These are phyloP conservation scores for Paracamarosporium sp. DNA, from an alignment of 2,329 filamentous ascomycete species.

Conservation along the genomic window DNA sequence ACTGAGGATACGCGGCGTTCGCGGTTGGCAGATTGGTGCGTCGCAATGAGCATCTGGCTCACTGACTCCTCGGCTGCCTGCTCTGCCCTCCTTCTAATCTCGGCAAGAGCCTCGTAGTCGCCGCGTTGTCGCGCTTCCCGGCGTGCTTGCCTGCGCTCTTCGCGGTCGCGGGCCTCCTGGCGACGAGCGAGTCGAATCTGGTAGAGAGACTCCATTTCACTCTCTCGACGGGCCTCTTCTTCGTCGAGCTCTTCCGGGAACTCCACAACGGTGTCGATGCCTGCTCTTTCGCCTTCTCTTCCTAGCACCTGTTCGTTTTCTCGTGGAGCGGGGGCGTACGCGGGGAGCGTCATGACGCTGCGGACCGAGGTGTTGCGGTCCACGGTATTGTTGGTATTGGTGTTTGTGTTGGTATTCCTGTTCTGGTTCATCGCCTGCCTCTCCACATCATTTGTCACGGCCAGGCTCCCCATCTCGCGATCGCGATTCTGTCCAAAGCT, in stretches of 20 bases:
- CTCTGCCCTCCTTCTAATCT: slow-evolving; percentile 58
- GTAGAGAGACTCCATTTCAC: slow-evolving; percentile 92
- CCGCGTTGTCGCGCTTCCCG: slow-evolving; percentile 75
- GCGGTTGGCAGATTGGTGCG: slow-evolving; percentile 67
- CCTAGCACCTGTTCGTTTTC: slow-evolving; percentile 84
- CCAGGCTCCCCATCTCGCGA: slow-evolving; percentile 36
- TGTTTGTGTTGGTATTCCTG: slow-evolving; percentile 17
- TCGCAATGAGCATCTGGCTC: slow-evolving; percentile 57
- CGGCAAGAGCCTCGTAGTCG: slow-evolving; percentile 72
- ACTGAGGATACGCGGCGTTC: slow-evolving; percentile 76
- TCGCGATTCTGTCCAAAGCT: slow-evolving; percentile 27
- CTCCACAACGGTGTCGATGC: slow-evolving; percentile 90
- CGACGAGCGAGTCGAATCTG: slow-evolving; percentile 84
- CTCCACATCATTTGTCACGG: slow-evolving; percentile 27
- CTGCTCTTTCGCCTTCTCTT: slow-evolving; percentile 87
- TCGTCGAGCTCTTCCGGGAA: slow-evolving; percentile 81
- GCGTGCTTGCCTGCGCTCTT: slow-evolving; percentile 73
- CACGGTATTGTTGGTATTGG: slow-evolving; percentile 53
- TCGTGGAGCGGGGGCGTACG: slow-evolving; percentile 76
- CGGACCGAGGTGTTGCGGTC: slow-evolving; percentile 86
- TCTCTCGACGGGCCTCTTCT: slow-evolving; percentile 78
- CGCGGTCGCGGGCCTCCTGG: slow-evolving; percentile 76
- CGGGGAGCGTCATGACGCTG: slow-evolving; percentile 91
- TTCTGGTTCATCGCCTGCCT: slow-evolving; percentile 16
- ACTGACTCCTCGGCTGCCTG: slow-evolving; percentile 49